A percentile compares a stretch with the other conserved stretches of the same genome.
These are phyloP conservation scores for Xylaria sp. DNA, from an alignment of 2,329 filamentous ascomycete genomes.

Conservation along the genomic window DNA sequence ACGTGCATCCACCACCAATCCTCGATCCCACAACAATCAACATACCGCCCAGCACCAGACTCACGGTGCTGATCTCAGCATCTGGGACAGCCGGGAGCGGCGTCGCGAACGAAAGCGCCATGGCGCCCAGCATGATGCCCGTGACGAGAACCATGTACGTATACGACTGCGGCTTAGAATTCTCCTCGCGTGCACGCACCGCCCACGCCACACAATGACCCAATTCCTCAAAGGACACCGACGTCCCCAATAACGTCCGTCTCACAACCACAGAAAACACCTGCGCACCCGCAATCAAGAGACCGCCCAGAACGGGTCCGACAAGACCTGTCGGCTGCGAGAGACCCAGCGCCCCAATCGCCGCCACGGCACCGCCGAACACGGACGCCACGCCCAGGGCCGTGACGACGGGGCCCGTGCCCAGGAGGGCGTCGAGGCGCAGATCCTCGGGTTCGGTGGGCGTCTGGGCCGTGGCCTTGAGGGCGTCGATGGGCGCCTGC, in stretches of 20 bases:
- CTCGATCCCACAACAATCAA: constrained; percentile 56
- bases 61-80: constrained; percentile 30
- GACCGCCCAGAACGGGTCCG: constrained; percentile 49
- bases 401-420: constrained; percentile 34
- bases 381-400: constrained; percentile 41
- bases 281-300: constrained; percentile 55
- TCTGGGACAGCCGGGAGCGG: constrained; percentile 27
- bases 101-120: constrained; percentile 31
- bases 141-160: constrained; percentile 47
- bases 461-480: constrained; percentile 18
- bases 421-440: constrained; percentile 38
- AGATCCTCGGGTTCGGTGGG: constrained; percentile 17
- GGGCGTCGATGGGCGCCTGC: constrained; percentile 30
- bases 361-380: constrained; percentile 38
- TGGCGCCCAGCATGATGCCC: constrained; percentile 47
- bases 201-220: constrained; percentile 46
- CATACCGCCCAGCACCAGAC: constrained; percentile 49
- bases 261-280: constrained; percentile 50
- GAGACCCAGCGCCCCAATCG: constrained; percentile 32
- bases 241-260: constrained; percentile 54
- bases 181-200: constrained; percentile 27
- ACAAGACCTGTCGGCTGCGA: constrained; percentile 32
- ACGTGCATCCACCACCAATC: constrained; percentile 61
- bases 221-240: constrained; percentile 55
- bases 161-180: constrained; percentile 32